Evolutionary conservation across 1,284 basidiomycete species (phyloP), one percentile per base, ranked within the genome.

Genomic region (Anthracocystis setariae): DNA sequence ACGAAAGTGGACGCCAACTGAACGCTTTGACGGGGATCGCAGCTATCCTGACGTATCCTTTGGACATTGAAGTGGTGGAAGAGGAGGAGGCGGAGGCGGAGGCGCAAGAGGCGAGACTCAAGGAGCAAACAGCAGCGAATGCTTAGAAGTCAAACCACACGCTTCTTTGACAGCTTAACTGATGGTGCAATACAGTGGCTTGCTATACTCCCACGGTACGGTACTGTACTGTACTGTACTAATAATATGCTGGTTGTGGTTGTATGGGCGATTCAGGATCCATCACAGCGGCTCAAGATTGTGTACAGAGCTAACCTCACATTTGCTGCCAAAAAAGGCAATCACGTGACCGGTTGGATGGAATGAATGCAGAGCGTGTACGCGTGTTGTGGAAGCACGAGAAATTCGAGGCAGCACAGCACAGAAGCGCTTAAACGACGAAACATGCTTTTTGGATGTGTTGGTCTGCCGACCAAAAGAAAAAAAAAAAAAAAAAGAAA

Each of bases 11-110:
- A 20, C 72, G 74, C 21, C 80, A 98, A 84, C 86, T 99, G 25
- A 98, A 98, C 83, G 90, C 94, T 71, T 83, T 98, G 46, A 94
- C 94, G 5, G 96, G 96, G 1, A 90, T 98, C 38, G 95, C 95
- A 10, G 95, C 96, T 2, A 93, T 98, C 57, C 85, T 99, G 57
- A 97, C 93, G 1, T 99, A 94, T 83, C 96, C 96, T 1, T 85
- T 99, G 24, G 96, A 99, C 80, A 86, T 98, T 18, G 96, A 98
- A 83, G 79, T 84, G 25, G 78, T 88, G 39, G 80, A 82, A 48
- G 79, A 79, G 50, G 81, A 82, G 9, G 94, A 96, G 83, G 67
- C 64, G 17, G 78, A 79, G 50, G 81, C 82, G 9, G 94, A 96
- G 83, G 67, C 64, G 17, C 77, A 73, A 35, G 66, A 73, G 21